A percentile compares a stretch with the other conserved stretches of the same genome.
Evolutionary conservation across 2,329 filamentous ascomycete genomes (phyloP).

Genomic region (Trichoderma guizhouense): DNA sequence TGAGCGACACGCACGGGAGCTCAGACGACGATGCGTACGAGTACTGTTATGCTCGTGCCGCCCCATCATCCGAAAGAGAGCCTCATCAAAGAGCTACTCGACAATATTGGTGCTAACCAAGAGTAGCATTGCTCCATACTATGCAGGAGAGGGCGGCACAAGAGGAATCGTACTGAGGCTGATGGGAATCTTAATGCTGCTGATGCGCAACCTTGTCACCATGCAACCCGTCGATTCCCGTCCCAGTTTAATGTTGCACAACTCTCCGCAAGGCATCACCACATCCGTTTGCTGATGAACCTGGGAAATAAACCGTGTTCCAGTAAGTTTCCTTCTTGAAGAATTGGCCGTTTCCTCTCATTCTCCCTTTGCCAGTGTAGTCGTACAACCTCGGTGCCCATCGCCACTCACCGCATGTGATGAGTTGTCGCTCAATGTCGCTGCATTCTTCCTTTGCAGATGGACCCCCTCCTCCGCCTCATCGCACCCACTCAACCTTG

Average conservation of each 20-base stretch:
- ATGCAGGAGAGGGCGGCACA: not conserved
- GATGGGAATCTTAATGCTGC: not conserved
- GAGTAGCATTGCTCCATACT: not conserved
- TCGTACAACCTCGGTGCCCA: not conserved
- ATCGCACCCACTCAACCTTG: not conserved
- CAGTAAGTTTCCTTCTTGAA: not conserved
- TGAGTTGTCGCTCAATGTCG: not conserved
- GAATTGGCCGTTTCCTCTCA: not conserved
- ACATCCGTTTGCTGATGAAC: not conserved
- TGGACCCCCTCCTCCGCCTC: not conserved
- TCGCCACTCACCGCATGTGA: not conserved
- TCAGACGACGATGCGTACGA: not conserved
- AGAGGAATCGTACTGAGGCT: not conserved
- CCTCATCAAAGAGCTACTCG: not conserved
- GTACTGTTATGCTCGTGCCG: not conserved
- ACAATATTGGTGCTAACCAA: not conserved
- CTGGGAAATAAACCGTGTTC: not conserved
- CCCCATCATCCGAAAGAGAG: not conserved
- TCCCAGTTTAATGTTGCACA: not conserved
- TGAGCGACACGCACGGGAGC: not conserved
- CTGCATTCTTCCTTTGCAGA: not conserved
- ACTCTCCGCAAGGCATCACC: not conserved
- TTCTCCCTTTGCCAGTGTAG: not conserved
- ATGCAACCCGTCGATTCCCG: conserved; percentile 13
- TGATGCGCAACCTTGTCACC: conserved; percentile 5